phyloP scores from a whole-genome alignment of 331 rosid species.

The Ulmus americana region DNA sequence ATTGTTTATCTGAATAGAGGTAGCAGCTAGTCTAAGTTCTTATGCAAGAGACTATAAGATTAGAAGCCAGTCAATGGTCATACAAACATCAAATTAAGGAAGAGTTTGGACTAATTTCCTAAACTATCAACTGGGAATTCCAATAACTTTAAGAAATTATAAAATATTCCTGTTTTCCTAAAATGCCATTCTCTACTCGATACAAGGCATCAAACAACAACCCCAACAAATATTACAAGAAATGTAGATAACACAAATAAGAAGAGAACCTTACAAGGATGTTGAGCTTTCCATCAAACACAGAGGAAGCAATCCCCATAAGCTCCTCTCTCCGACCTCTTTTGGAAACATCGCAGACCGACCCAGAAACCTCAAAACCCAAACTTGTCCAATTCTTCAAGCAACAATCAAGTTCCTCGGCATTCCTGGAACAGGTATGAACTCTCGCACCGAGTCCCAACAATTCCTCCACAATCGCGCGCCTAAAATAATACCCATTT shows the following conservation, averaged over 20 bases:
- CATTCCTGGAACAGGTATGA: conserved; percentile 46
- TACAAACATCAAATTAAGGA: background rate
- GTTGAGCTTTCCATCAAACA: conserved; percentile 55
- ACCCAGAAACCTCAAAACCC: conserved; percentile 48
- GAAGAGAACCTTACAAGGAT: conserved; percentile 38
- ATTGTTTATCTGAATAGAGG: conserved; percentile 38
- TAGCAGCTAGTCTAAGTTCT: background rate
- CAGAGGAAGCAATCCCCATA: conserved; percentile 31
- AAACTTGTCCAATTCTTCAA: conserved; percentile 43
- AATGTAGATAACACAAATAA: background rate
- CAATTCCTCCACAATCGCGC: conserved; percentile 56
- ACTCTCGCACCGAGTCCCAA: conserved; percentile 60
- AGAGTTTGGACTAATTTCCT: background rate
- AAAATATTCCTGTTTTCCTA: background rate
- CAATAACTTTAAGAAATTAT: background rate
- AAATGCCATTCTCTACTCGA: background rate
- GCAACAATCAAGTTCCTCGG: conserved; percentile 36
- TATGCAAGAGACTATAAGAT: background rate
- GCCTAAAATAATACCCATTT: conserved; percentile 24
- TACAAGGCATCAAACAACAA: background rate
- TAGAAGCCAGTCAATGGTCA: background rate
- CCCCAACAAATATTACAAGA: background rate
- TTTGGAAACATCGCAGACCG: conserved; percentile 42
- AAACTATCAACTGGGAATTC: background rate
- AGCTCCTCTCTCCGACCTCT: conserved; percentile 41